Conservation (phyloP, 768 basidiomycete species). For the Amanita muscaria region DNA sequence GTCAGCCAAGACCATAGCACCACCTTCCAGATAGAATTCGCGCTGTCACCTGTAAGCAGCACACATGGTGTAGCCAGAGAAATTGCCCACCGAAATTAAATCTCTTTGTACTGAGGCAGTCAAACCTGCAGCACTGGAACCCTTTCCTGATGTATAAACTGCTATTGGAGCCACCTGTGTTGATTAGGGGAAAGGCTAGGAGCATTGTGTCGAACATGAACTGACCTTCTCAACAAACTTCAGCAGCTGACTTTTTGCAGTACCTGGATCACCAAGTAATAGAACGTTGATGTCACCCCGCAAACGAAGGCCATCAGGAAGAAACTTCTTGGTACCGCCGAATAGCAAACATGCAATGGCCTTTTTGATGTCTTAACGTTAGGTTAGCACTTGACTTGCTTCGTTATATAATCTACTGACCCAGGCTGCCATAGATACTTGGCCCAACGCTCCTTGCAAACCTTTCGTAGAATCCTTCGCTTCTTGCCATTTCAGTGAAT, state of each 20-base stretch:
- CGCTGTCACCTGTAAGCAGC: conserved; percentile 39
- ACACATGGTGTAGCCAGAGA: neutral
- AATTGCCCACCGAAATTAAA: conserved; percentile 62
- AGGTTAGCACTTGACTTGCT: neutral
- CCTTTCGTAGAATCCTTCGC: conserved; percentile 84
- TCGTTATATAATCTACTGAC: conserved; percentile 30
- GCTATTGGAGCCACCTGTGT: conserved; percentile 89
- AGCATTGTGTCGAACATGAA: neutral
- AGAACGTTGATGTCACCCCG: conserved; percentile 98
- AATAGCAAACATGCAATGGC: conserved; percentile 94
- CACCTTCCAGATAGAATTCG: conserved; percentile 98
- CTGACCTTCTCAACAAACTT: conserved; percentile 95
- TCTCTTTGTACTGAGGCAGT: conserved; percentile 97
- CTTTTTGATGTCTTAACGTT: conserved; percentile 89
- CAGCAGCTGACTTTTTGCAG: conserved; percentile 94
- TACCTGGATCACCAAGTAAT: conserved; percentile 94
- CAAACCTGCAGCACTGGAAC: conserved; percentile 95
- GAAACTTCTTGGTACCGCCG: conserved; percentile 92
- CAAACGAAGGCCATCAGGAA: conserved; percentile 95
- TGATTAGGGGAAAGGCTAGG: conserved; percentile 1
- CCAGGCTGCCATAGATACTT: conserved; percentile 92
- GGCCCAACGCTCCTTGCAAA: conserved; percentile 94
- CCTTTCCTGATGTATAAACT: conserved; percentile 98
- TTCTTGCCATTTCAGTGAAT: conserved; percentile 83
- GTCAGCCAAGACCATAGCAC: conserved; percentile 98